phyloP scores from a whole-genome alignment of 2,329 filamentous ascomycete genomes.

The Emericellopsis cladophorae region DNA sequence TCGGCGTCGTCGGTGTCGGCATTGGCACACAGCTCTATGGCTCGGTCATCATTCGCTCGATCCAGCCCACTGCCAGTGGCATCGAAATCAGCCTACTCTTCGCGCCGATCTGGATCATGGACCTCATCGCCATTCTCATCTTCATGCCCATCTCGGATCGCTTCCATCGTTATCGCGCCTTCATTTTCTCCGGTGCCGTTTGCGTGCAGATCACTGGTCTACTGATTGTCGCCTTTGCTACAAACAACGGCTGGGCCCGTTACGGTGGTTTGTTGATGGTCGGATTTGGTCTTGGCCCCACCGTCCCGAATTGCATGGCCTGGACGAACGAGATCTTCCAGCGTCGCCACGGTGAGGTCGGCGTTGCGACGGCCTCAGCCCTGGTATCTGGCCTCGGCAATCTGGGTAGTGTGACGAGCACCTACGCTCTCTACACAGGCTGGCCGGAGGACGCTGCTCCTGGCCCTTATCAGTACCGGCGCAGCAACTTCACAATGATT shows the following conservation, averaged over 20 bases:
- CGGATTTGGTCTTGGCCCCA: conserved; percentile 81
- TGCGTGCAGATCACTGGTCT: conserved; percentile 74
- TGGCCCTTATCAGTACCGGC: conserved; percentile 60
- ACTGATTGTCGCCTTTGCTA: conserved; percentile 65
- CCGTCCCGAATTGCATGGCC: conserved; percentile 86
- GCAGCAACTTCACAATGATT: conserved; percentile 81
- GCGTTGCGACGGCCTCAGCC: conserved; percentile 74
- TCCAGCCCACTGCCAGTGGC: conserved; percentile 59
- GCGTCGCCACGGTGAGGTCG: conserved; percentile 76
- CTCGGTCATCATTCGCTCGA: conserved; percentile 72
- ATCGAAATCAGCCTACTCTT: conserved; percentile 72
- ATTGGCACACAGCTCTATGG: conserved; percentile 85
- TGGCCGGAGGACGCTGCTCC: conserved; percentile 66
- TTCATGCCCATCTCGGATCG: conserved; percentile 78
- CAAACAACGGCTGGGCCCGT: conserved; percentile 60
- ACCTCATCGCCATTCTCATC: conserved; percentile 74
- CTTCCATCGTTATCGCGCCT: conserved; percentile 66
- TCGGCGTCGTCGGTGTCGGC: conserved; percentile 84
- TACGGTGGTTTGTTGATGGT: conserved; percentile 85
- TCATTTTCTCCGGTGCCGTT: conserved; percentile 69
- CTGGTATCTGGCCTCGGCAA: conserved; percentile 82
- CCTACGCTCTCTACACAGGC: conserved; percentile 78
- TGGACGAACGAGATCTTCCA: conserved; percentile 91
- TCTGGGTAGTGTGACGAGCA: conserved; percentile 73
- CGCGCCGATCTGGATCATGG: conserved; percentile 90